Base-by-base conservation (phyloP, 345 rosid genomes). In the Salix caprea region DNA sequence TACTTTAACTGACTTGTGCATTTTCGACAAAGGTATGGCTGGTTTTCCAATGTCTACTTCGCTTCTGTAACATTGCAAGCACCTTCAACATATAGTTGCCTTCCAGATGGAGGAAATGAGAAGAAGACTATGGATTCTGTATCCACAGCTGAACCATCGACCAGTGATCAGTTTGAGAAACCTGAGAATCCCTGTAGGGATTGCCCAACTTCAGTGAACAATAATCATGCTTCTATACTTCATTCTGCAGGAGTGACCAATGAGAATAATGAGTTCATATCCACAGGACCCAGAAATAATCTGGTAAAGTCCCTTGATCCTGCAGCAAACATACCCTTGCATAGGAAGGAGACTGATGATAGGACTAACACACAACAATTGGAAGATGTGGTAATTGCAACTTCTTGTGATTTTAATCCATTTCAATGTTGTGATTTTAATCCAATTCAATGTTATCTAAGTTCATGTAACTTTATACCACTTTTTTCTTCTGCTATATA, bases 1-100 rank as follows among this genome's bases (percentile, higher is more conserved):
- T 67, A 54, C 24, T 62, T 60, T 76, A 64, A 65, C 79, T 79
- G 74, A 83, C 48, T 46, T 70, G 69, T 46, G n/a, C 73, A 42
- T 40, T 74, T 23, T 79, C 34, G 74, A 74, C 88, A 86, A 87
- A 96, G 99, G 97, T 96, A 96, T 84, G 99, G 98, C 67, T 96
- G 99, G 99, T 87, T 96, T 72, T 82, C 89, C 72, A 77, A 80
- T 73, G 36, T 78, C 40, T 82, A 84, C 74, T 74, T 85, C 76
- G 88, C 81, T 46, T 77, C 88, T 71, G 12, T 77, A 62, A 75
- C 76, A n/a, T 71, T 79, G 74, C 88, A 84, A 86, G 77, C 81
- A 68, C 79, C 86, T 74, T 62, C 79, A 62, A 65, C 83, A 79
- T 74, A 78, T 16, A 52, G 83, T 71, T 78, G 67, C 80, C 69